Conservation (phyloP, 805 yeast species). For the Saccharomycopsis oosterbeekiorum region DNA sequence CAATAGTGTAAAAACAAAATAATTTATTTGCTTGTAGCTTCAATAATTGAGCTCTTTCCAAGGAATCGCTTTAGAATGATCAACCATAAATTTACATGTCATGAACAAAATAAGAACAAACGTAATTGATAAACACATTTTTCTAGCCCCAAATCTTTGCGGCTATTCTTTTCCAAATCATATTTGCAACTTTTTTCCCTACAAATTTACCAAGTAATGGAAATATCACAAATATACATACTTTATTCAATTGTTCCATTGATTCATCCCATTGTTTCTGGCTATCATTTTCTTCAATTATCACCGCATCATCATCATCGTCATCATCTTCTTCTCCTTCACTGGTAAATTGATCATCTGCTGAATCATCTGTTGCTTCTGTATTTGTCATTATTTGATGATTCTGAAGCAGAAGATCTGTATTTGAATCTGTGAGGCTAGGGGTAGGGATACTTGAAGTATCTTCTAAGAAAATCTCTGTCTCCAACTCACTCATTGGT, state of each 20-base stretch:
- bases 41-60: no score
- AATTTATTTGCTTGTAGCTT: no score
- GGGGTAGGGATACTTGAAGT: neutral
- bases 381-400: neutral
- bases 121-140: neutral
- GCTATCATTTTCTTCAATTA: constrained; percentile 10
- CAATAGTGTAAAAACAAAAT: no score
- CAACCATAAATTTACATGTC: neutral
- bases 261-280: constrained; percentile 43
- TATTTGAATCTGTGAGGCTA: neutral
- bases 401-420: neutral
- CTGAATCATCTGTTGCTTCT: neutral
- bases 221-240: constrained; percentile 30
- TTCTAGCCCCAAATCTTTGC: neutral
- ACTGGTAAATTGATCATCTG: neutral
- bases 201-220: constrained; percentile 36
- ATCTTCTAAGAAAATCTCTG: neutral
- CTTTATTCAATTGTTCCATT: constrained; percentile 31
- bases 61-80: no score
- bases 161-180: constrained; percentile 1
- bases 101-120: neutral
- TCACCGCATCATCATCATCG: constrained; percentile 1
- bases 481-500: neutral
- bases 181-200: constrained; percentile 29
- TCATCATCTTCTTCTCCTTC: constrained; percentile 5